Evolutionary conservation across 1,284 basidiomycete genomes (phyloP), one percentile per base, ranked within the genome.

Genomic region (Schizophyllum amplum): DNA sequence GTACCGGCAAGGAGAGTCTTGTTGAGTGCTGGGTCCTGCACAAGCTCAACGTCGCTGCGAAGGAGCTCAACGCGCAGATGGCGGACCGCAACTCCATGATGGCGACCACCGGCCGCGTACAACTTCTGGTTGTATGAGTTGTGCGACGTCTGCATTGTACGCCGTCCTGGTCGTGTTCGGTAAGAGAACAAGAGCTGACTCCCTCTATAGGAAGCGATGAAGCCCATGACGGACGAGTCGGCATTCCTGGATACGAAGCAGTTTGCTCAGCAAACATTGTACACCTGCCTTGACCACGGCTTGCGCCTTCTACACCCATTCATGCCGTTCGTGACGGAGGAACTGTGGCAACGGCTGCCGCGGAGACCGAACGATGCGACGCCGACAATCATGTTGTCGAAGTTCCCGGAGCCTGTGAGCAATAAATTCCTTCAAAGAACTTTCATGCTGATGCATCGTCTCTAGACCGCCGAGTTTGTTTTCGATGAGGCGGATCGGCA

Each of bases 321-420:
- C 77, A 99, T 99, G 97, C 97, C 97, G 1, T 99, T 90, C 71
- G 94, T 99, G 49, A 98, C 96, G 1, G 97, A 99, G 73, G 97
- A 99, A 71, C 76, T 99, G 21, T 99, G 97, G 97, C 97, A 99
- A 70, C 85, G 95, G 49, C 77, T 99, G 9, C 94, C 95, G 0
- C 79, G 94, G 13, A 78, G 95, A 57, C 84, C 87, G 0, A 86
- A 86, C 54, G 94, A 98, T 70, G 67, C 79, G 7, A 90, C 87
- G 9, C 83, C 86, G 21, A 93, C 92, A 0, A 94, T 99, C 71
- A 95, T 96, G 87, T 72, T 98, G 25, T 79, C 94, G 0, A 72
- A 80, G 22, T 99, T 86, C 80, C 96, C 97, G 4, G 79, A 84
- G 51, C 74, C 78, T 63, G 92, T 93, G 64, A 65, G 89, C 50